These are phyloP conservation scores for Ganoderma resinaceum DNA, from an alignment of 1,284 basidiomycete genomes.

Conservation along the genomic window DNA sequence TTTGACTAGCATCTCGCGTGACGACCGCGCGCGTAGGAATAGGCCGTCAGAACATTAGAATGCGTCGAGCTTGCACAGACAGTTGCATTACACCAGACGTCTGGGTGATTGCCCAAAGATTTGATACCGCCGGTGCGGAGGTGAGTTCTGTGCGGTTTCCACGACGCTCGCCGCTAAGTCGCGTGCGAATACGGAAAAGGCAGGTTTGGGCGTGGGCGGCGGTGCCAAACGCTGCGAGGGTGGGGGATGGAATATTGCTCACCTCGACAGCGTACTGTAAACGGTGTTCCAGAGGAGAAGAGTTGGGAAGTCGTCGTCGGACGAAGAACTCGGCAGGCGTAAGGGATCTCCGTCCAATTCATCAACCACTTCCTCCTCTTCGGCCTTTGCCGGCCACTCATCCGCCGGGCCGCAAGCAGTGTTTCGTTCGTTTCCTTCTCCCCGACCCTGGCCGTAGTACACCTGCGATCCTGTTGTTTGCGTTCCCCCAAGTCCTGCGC, in stretches of 20 bases:
- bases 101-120: neutral
- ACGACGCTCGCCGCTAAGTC: neutral
- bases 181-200: neutral
- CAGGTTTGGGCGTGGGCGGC: neutral
- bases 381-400: neutral
- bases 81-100: neutral
- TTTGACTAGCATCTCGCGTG: neutral
- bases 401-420: neutral
- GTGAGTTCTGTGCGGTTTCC: neutral
- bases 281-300: neutral
- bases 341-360: neutral
- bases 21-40: neutral
- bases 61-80: neutral
- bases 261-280: constrained; percentile 1
- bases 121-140: neutral
- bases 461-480: neutral
- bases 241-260: neutral
- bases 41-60: neutral
- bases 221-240: neutral
- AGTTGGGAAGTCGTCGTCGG: neutral
- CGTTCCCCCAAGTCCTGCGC: neutral
- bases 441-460: neutral
- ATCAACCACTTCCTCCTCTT: neutral
- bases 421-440: neutral
- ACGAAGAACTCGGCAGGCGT: neutral